Percentiles rank a stretch among this genome's conserved stretches.
These are phyloP conservation scores for Ophiostoma himal-ulmi DNA, from an alignment of 2,329 filamentous ascomycete genomes.

Conservation along the genomic window DNA sequence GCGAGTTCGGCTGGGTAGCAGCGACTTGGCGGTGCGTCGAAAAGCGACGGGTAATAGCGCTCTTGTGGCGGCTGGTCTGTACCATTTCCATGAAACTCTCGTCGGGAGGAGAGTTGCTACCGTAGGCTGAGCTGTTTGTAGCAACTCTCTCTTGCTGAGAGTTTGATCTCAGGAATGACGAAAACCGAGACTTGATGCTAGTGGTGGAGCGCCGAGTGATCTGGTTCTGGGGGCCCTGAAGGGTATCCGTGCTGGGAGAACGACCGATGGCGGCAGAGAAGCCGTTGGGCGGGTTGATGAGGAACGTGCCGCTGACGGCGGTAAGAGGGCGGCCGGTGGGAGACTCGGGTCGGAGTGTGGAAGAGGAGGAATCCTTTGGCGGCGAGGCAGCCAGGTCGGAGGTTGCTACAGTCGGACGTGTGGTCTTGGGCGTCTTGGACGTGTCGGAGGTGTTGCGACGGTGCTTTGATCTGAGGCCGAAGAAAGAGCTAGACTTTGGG, in stretches of 20 bases:
- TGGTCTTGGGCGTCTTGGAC: not conserved
- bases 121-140: not conserved
- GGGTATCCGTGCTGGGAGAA: slow-evolving; percentile 4
- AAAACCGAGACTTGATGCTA: not conserved
- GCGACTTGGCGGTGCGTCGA: slow-evolving; percentile 43
- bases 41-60: slow-evolving; percentile 38
- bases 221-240: not conserved
- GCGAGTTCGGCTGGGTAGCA: slow-evolving; percentile 45
- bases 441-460: slow-evolving; percentile 7
- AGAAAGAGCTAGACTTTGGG: not conserved
- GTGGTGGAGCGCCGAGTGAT: not conserved
- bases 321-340: slow-evolving; percentile 19
- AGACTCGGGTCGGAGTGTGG: slow-evolving; percentile 8
- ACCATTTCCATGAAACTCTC: slow-evolving; percentile 29
- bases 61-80: slow-evolving; percentile 22
- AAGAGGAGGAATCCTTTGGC: not conserved
- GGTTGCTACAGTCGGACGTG: not conserved
- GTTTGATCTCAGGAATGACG: slow-evolving; percentile 29
- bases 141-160: slow-evolving; percentile 31
- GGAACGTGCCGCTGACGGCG: slow-evolving; percentile 24
- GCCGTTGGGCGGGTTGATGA: slow-evolving; percentile 18
- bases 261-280: not conserved
- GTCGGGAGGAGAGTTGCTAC: slow-evolving; percentile 27
- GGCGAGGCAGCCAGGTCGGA: slow-evolving; percentile 4
- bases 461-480: not conserved